These are phyloP conservation scores for Lyophyllum decastes DNA, from an alignment of 768 basidiomycete genomes.

Conservation along the genomic window DNA sequence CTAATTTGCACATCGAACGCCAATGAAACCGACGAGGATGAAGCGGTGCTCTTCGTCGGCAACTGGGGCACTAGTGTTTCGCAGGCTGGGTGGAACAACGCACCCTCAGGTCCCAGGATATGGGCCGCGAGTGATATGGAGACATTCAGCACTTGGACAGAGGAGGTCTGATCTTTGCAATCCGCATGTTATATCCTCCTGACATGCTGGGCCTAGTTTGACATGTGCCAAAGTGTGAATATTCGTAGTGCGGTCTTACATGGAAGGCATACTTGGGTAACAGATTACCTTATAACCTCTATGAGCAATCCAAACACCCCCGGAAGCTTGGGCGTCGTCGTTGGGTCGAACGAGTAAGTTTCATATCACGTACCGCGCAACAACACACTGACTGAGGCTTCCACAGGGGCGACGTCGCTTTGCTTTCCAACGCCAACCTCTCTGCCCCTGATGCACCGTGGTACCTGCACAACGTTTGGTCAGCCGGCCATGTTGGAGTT, in stretches of 20 bases:
- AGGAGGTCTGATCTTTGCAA: conserved; percentile 51
- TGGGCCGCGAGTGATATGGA: conserved; percentile 97
- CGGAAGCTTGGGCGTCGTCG: conserved; percentile 54
- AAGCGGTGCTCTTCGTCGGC: conserved; percentile 77
- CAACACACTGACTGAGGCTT: background rate
- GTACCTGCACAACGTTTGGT: conserved; percentile 54
- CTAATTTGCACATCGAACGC: conserved; percentile 72
- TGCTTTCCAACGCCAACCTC: conserved; percentile 48
- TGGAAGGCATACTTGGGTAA: conserved; percentile 66
- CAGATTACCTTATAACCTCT: conserved; percentile 72
- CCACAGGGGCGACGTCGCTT: conserved; percentile 57
- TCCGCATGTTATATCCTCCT: too few species aligned
- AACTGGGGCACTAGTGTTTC: conserved; percentile 85
- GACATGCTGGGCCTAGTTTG: conserved; percentile 46
- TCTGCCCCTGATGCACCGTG: conserved; percentile 42
- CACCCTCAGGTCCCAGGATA: conserved; percentile 38
- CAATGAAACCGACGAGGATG: conserved; percentile 84
- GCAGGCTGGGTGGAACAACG: conserved; percentile 68
- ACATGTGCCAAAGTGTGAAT: conserved; percentile 54
- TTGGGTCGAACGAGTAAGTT: conserved; percentile 74
- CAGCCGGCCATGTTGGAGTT: conserved; percentile 54
- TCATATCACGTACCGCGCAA: background rate
- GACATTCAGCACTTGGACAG: conserved; percentile 83
- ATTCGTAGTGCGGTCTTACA: conserved; percentile 69
- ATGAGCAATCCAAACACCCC: conserved; percentile 31